Percentiles rank a stretch among this genome's conserved stretches.
phyloP scores from a whole-genome alignment of 192 early-diverging fungal species.

The Piromyces sp. region DNA sequence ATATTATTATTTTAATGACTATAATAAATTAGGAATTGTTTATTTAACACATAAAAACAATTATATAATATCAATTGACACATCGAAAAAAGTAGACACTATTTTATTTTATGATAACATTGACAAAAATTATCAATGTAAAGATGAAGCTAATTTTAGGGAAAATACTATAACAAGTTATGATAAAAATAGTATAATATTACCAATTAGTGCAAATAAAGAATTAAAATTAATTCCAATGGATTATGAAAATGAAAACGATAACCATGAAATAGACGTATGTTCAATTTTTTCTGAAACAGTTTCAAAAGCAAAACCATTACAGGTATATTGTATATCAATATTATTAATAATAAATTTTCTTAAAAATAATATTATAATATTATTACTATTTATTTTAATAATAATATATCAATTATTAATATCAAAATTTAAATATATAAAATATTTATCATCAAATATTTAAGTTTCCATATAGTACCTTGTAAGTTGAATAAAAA shows the following conservation, averaged over 20 bases:
- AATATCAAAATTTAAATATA: too few relatives aligned
- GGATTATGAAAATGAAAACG: background rate
- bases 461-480: too few relatives aligned
- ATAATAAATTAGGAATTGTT: background rate
- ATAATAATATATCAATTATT: too few relatives aligned
- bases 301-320: background rate
- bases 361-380: too few relatives aligned
- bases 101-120: background rate
- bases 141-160: background rate
- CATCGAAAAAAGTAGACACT: too few relatives aligned
- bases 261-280: background rate
- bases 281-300: background rate
- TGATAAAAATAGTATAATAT: background rate
- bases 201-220: background rate
- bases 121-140: background rate
- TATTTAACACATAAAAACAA: background rate
- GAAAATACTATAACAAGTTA: background rate
- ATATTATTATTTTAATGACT: background rate
- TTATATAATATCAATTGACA: too few relatives aligned
- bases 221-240: background rate
- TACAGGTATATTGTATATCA: background rate
- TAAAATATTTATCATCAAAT: too few relatives aligned
- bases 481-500: too few relatives aligned
- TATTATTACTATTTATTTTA: too few relatives aligned
- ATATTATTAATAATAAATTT: too few relatives aligned